phyloP scores from a whole-genome alignment of 305 asterid genomes.

The Fraxinus sp. region DNA sequence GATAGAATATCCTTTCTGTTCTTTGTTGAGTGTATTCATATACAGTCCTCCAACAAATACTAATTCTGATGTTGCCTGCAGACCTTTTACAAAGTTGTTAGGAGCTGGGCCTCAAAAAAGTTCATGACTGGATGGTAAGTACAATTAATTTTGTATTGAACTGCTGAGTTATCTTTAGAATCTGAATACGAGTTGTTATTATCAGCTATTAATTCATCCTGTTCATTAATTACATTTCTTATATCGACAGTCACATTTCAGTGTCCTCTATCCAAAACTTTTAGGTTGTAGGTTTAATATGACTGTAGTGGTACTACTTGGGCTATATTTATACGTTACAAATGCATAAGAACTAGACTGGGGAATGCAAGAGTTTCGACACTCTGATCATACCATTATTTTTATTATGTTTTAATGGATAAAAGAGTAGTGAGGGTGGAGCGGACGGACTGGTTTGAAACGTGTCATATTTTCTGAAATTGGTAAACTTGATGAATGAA shows the following conservation, averaged over 20 bases:
- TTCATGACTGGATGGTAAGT: background rate
- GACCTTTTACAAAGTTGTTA: background rate
- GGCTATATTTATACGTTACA: background rate
- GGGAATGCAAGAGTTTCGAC: background rate
- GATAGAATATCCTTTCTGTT: too few relatives aligned
- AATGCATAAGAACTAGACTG: background rate
- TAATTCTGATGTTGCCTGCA: background rate
- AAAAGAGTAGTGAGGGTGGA: background rate
- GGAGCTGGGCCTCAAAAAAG: background rate
- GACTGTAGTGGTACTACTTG: background rate
- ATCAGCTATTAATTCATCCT: background rate
- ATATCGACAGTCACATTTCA: background rate
- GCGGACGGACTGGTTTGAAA: background rate
- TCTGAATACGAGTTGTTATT: background rate
- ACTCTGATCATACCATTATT: background rate
- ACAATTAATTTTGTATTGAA: background rate
- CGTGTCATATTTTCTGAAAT: background rate
- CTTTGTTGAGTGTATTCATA: too few relatives aligned
- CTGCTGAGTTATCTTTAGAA: background rate
- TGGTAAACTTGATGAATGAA: background rate
- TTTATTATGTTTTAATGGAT: background rate
- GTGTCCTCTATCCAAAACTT: background rate
- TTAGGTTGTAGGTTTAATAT: background rate
- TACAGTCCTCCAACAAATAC: background rate
- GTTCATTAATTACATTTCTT: background rate